Percentiles rank a stretch among this genome's conserved stretches.
Evolutionary conservation across 2,329 filamentous ascomycete species (phyloP).

Genomic region (Aspergillus sp.): DNA sequence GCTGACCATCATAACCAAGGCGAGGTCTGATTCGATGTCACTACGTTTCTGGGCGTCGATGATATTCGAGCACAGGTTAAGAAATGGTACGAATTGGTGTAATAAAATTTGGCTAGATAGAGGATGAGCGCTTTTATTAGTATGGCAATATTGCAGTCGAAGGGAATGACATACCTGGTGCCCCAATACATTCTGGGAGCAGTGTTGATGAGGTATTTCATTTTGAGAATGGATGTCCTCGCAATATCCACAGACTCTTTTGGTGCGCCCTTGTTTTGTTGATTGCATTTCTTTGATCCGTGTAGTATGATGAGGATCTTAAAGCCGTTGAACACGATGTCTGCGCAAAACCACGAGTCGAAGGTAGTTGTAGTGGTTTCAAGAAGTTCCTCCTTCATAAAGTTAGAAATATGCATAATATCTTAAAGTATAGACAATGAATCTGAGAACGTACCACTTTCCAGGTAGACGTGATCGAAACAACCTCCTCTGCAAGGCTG

Average conservation of each 20-base stretch:
- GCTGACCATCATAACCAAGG: constrained; percentile 5
- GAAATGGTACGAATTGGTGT: constrained; percentile 11
- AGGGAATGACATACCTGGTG: constrained; percentile 2
- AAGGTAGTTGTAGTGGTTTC: constrained; percentile 7
- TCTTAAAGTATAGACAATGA: not conserved
- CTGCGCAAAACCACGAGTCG: constrained; percentile 13
- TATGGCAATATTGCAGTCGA: not conserved
- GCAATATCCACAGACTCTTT: constrained; percentile 7
- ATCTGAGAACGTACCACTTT: constrained; percentile 4
- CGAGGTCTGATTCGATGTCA: constrained; percentile 3
- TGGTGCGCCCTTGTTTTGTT: constrained; percentile 1
- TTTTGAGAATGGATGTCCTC: constrained; percentile 3
- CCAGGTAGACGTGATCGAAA: constrained; percentile 10
- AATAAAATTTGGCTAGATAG: constrained; percentile 9
- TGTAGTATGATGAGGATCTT: constrained; percentile 16
- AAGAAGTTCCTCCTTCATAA: constrained; percentile 9
- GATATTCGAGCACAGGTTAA: constrained; percentile 8
- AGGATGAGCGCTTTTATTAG: not conserved
- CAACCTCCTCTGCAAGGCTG: constrained; percentile 7
- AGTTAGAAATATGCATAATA: not conserved
- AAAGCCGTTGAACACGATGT: constrained; percentile 13
- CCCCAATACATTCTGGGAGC: constrained; percentile 1
- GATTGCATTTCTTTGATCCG: constrained; percentile 10
- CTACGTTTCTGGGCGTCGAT: constrained; percentile 4
- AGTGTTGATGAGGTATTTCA: constrained; percentile 2